Evolutionary conservation across 2,329 filamentous ascomycete species (phyloP).

Genomic region (Magnaporthiopsis poae): DNA sequence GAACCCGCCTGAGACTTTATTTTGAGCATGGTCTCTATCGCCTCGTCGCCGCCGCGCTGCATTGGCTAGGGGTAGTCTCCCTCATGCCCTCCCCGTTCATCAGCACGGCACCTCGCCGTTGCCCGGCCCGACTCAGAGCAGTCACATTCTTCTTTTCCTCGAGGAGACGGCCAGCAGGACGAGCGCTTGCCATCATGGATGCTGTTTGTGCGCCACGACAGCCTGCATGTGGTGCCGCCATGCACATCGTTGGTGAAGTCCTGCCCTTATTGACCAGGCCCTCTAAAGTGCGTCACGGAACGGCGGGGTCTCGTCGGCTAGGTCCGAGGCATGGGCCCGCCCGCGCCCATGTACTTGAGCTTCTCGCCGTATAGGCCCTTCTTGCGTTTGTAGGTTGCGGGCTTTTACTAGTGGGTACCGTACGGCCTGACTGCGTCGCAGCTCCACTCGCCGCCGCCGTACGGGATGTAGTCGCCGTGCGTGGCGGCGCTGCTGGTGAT

Average conservation of each 20-base stretch:
- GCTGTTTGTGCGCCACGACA: constrained; percentile 42
- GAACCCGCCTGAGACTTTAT: too few relatives aligned
- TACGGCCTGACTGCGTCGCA: constrained; percentile 43
- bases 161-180: constrained; percentile 39
- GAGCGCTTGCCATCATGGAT: constrained; percentile 50
- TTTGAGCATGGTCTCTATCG: too few relatives aligned
- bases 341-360: constrained; percentile 39
- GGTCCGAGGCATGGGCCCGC: constrained; percentile 43
- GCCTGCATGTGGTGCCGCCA: constrained; percentile 43
- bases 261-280: constrained; percentile 44
- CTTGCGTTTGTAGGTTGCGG: constrained; percentile 45
- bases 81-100: constrained; percentile 44
- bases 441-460: constrained; percentile 58
- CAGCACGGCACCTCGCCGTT: constrained; percentile 36
- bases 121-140: constrained; percentile 12
- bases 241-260: constrained; percentile 44
- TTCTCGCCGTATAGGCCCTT: constrained; percentile 30
- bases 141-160: constrained; percentile 44
- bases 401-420: constrained; percentile 41
- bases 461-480: constrained; percentile 61
- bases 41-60: constrained; percentile 44
- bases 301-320: constrained; percentile 39
- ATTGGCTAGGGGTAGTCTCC: constrained; percentile 52
- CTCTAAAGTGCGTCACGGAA: constrained; percentile 41
- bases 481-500: constrained; percentile 47